These are phyloP conservation scores for Potentilla sterilis DNA, from an alignment of 306 rosid species.

Conservation along the genomic window DNA sequence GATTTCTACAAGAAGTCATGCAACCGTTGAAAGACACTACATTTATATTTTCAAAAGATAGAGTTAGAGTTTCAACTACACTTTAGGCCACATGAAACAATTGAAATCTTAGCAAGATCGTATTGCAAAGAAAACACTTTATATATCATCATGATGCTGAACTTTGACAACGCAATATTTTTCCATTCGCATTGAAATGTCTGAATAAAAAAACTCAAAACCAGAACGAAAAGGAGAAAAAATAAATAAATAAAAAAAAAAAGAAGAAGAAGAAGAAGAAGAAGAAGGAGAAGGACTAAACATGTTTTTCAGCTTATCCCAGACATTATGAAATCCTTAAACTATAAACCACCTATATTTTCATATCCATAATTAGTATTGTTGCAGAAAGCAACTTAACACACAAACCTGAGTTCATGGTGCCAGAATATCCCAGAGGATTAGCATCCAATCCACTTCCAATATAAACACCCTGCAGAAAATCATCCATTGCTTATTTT, in stretches of 20 bases:
- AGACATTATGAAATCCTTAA: not conserved
- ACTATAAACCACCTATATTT: not conserved
- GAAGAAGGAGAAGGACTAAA: too few relatives aligned
- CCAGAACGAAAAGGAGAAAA: not conserved
- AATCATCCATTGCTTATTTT: constrained; percentile 25
- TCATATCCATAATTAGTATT: not conserved
- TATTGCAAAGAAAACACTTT: not conserved
- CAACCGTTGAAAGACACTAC: not conserved
- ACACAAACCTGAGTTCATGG: constrained; percentile 66
- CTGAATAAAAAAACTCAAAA: not conserved
- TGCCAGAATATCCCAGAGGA: constrained; percentile 49
- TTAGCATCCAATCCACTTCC: constrained; percentile 54
- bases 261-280: too few relatives aligned
- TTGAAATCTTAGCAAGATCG: not conserved
- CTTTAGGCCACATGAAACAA: not conserved
- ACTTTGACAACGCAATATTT: not conserved
- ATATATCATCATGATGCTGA: not conserved
- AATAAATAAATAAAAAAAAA: not conserved
- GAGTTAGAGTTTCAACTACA: not conserved
- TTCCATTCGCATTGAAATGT: not conserved
- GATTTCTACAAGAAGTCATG: not conserved
- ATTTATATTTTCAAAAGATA: not conserved
- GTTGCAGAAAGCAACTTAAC: constrained; percentile 20
- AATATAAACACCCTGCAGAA: constrained; percentile 61
- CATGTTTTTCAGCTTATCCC: not conserved